phyloP scores from a whole-genome alignment of 805 yeast species.

The Zygoascus bituminiphila region DNA sequence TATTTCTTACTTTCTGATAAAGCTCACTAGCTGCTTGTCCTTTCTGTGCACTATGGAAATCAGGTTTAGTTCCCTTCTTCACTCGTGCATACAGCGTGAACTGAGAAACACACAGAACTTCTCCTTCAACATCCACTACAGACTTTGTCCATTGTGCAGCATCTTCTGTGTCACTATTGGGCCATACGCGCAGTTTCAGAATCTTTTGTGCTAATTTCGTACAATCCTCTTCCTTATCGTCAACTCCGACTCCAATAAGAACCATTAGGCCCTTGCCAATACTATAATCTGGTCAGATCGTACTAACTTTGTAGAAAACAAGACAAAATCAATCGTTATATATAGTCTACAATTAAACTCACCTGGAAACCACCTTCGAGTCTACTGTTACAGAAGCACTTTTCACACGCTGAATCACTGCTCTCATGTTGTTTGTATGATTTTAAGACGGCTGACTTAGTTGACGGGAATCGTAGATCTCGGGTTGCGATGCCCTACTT shows the following conservation, averaged over 20 bases:
- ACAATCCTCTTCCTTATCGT: slow-evolving; percentile 70
- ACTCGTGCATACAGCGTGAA: slow-evolving; percentile 83
- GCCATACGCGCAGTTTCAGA: slow-evolving; percentile 61
- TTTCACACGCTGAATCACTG: slow-evolving; percentile 84
- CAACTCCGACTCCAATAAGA: slow-evolving; percentile 74
- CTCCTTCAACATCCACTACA: slow-evolving; percentile 56
- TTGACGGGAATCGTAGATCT: no score
- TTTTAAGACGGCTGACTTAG: no score
- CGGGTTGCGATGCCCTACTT: no score
- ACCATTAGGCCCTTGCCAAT: slow-evolving; percentile 70
- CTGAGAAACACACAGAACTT: slow-evolving; percentile 78
- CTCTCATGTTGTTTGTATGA: slow-evolving; percentile 72
- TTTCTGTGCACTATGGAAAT: slow-evolving; percentile 85
- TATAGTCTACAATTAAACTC: slow-evolving; percentile 11
- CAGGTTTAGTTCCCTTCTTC: slow-evolving; percentile 90
- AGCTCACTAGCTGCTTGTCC: slow-evolving; percentile 49
- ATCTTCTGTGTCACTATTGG: slow-evolving; percentile 46
- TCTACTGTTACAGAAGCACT: slow-evolving; percentile 86
- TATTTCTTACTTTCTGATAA: slow-evolving; percentile 39
- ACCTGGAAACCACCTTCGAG: slow-evolving; percentile 56
- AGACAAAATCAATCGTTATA: background rate
- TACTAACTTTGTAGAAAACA: background rate
- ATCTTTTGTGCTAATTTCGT: slow-evolving; percentile 61
- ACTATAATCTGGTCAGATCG: slow-evolving; percentile 18
- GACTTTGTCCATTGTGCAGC: slow-evolving; percentile 72